A percentile compares a stretch with the other conserved stretches of the same genome.
phyloP scores from a whole-genome alignment of 1,284 basidiomycete genomes.

The Tremellales sp. region DNA sequence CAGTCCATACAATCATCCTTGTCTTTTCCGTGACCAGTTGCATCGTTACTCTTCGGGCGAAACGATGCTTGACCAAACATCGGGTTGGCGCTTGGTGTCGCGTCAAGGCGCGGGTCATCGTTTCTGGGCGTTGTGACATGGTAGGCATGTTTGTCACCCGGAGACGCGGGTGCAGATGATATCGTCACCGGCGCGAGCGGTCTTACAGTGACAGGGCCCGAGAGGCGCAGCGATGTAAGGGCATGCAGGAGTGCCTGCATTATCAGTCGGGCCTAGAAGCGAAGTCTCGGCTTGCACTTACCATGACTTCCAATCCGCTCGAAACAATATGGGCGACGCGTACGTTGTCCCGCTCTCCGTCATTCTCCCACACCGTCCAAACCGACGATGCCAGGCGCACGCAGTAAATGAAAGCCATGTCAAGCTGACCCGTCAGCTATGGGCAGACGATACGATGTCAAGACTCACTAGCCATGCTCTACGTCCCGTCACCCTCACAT shows the following conservation, averaged over 20 bases:
- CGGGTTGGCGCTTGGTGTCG: constrained; percentile 13
- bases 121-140: neutral
- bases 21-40: neutral
- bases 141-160: neutral
- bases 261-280: too few relatives aligned
- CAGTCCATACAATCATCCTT: constrained; percentile 40
- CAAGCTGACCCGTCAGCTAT: constrained; percentile 13
- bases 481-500: constrained; percentile 17
- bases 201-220: constrained; percentile 20
- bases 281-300: neutral
- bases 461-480: constrained; percentile 31
- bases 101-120: neutral
- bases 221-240: constrained; percentile 13
- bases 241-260: constrained; percentile 21
- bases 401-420: constrained; percentile 18
- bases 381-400: neutral
- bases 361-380: neutral
- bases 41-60: neutral
- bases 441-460: neutral
- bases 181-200: constrained; percentile 21
- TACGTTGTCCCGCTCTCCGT: neutral
- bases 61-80: constrained; percentile 37
- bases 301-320: neutral
- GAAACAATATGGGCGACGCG: neutral
- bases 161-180: constrained; percentile 3